phyloP scores from a whole-genome alignment of 2,329 filamentous ascomycete genomes.

The Penicillium sp. region DNA sequence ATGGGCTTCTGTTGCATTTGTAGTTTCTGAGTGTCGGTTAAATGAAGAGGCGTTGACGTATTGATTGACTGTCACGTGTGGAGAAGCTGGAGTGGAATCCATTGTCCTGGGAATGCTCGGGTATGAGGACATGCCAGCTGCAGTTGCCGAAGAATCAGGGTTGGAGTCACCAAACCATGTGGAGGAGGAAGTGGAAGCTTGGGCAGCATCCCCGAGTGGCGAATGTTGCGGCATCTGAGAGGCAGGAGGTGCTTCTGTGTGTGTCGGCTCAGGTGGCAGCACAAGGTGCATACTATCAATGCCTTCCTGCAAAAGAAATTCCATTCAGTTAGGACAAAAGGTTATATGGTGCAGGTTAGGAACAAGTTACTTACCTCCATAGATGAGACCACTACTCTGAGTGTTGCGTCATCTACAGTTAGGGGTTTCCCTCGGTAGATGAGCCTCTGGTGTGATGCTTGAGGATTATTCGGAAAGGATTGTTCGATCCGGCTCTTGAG shows the following conservation, averaged over 20 bases:
- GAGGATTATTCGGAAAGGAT: constrained; percentile 47
- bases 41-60: neutral
- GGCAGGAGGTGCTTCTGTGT: neutral
- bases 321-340: neutral
- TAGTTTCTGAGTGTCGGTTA: neutral
- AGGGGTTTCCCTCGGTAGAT: constrained; percentile 59
- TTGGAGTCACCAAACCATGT: neutral
- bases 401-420: constrained; percentile 47
- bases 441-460: constrained; percentile 52
- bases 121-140: neutral
- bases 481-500: constrained; percentile 54
- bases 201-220: neutral
- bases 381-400: constrained; percentile 52
- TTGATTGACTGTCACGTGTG: neutral
- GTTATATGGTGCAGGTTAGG: neutral
- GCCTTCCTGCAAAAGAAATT: neutral
- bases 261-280: constrained; percentile 1
- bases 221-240: neutral
- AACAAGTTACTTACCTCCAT: constrained; percentile 45
- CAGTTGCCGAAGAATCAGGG: neutral
- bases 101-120: neutral
- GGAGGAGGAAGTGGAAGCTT: neutral
- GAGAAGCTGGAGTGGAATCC: neutral
- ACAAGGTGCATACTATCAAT: constrained; percentile 8
- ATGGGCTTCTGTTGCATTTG: neutral